Evolutionary conservation across 129 eudicot species (phyloP).

Genomic region (Flaveria ramosissima): DNA sequence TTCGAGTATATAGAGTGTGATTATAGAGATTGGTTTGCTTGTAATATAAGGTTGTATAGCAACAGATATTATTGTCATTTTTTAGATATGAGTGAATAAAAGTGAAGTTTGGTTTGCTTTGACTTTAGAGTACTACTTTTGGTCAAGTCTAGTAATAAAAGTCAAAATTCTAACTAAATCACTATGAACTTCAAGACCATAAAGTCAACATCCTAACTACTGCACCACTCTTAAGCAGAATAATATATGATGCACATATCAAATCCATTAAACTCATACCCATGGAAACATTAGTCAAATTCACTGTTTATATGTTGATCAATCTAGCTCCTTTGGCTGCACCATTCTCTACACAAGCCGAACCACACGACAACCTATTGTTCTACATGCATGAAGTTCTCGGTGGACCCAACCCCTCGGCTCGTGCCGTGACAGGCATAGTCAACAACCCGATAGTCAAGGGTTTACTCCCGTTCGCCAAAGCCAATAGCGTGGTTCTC

Average conservation of each 20-base stretch:
- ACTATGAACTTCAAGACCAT: constrained; percentile 5
- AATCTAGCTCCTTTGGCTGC: constrained; percentile 26
- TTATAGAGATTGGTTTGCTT: constrained; percentile 35
- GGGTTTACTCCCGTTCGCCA: no score
- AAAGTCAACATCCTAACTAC: constrained; percentile 21
- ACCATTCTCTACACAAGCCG: constrained; percentile 7
- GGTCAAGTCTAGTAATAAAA: background rate
- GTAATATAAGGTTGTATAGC: constrained; percentile 25
- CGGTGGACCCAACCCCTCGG: background rate
- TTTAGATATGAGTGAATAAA: constrained; percentile 18
- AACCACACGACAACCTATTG: background rate
- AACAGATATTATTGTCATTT: constrained; percentile 10
- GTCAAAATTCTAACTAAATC: constrained; percentile 21
- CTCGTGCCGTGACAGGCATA: background rate
- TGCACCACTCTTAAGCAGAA: constrained; percentile 25
- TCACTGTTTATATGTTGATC: constrained; percentile 16
- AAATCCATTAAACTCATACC: constrained; percentile 4
- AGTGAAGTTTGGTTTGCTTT: constrained; percentile 22
- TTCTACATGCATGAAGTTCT: background rate
- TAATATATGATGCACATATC: constrained; percentile 16
- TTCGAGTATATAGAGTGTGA: constrained; percentile 12
- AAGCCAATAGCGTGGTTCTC: no score
- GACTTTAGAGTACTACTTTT: background rate
- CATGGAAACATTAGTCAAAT: constrained; percentile 17
- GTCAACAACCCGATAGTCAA: no score